Conservation (phyloP, 2,329 filamentous ascomycete genomes). For the Fusarium protoensiforme region DNA sequence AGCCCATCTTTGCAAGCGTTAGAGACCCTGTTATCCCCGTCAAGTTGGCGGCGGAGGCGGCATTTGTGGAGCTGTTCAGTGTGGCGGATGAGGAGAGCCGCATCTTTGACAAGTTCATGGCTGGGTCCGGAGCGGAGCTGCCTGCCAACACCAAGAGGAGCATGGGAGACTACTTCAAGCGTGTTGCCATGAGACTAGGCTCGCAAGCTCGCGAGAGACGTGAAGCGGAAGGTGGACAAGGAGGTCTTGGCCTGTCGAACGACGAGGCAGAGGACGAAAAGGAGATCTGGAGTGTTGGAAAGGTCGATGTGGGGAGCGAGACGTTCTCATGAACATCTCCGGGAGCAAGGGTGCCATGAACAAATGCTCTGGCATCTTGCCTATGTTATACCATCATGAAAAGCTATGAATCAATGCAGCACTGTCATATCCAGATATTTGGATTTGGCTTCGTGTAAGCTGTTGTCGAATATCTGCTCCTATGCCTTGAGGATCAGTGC, state of each 20-base stretch:
- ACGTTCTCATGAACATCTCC: constrained; percentile 30
- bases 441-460: background rate
- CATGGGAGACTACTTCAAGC: constrained; percentile 98
- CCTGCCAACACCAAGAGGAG: constrained; percentile 81
- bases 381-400: background rate
- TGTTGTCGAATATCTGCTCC: background rate
- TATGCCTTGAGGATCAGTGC: background rate
- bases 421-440: background rate
- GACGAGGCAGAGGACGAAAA: constrained; percentile 95
- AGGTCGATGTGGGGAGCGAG: constrained; percentile 69
- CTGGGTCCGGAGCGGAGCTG: constrained; percentile 72
- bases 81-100: constrained; percentile 88
- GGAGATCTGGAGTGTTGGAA: constrained; percentile 96
- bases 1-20: constrained; percentile 88
- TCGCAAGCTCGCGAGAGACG: constrained; percentile 87
- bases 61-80: constrained; percentile 89
- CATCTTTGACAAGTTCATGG: constrained; percentile 92
- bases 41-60: constrained; percentile 93
- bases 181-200: constrained; percentile 87
- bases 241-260: constrained; percentile 85
- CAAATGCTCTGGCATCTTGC: background rate
- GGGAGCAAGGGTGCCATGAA: background rate
- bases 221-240: constrained; percentile 90
- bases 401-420: background rate
- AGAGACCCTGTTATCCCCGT: constrained; percentile 93